A percentile compares a stretch with the other conserved stretches of the same genome.
Conservation (phyloP, 192 early-diverging fungal genomes). For the Coemansia sp. region DNA sequence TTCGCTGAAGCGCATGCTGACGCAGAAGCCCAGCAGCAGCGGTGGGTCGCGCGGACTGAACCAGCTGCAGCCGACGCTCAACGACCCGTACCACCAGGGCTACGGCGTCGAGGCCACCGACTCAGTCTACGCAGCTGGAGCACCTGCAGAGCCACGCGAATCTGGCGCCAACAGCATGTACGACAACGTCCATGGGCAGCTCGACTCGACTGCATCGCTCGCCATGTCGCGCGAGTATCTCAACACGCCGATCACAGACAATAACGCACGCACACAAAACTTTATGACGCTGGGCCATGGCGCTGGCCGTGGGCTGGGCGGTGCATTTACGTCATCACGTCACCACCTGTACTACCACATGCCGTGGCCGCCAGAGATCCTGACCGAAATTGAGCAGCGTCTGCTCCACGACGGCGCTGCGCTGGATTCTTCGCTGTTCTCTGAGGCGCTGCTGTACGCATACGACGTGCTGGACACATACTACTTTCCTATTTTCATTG, state of each 20-base stretch:
- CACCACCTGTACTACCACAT: conserved; percentile 53
- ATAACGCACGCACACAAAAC: conserved; percentile 6
- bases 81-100: conserved; percentile 54
- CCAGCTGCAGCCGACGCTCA: conserved; percentile 22
- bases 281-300: conserved; percentile 14
- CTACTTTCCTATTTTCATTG: conserved; percentile 52
- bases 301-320: conserved; percentile 23
- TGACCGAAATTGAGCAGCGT: conserved; percentile 52
- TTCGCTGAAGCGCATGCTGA: conserved; percentile 52
- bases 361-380: conserved; percentile 55
- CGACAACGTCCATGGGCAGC: conserved; percentile 18
- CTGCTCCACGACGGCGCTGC: conserved; percentile 47
- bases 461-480: conserved; percentile 56
- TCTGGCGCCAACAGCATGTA: conserved; percentile 34
- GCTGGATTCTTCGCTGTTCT: conserved; percentile 40
- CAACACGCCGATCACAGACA: conserved; percentile 34
- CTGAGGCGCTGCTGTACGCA: conserved; percentile 47
- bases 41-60: conserved; percentile 11
- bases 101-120: conserved; percentile 43
- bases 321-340: conserved; percentile 20
- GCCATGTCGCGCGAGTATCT: conserved; percentile 44
- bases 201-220: conserved; percentile 47
- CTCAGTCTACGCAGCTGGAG: conserved; percentile 25
- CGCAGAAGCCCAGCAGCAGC: conserved; percentile 26
- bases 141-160: background rate